These are phyloP conservation scores for Cytospora paraplurivora DNA, from an alignment of 2,329 filamentous ascomycete species.

Conservation along the genomic window DNA sequence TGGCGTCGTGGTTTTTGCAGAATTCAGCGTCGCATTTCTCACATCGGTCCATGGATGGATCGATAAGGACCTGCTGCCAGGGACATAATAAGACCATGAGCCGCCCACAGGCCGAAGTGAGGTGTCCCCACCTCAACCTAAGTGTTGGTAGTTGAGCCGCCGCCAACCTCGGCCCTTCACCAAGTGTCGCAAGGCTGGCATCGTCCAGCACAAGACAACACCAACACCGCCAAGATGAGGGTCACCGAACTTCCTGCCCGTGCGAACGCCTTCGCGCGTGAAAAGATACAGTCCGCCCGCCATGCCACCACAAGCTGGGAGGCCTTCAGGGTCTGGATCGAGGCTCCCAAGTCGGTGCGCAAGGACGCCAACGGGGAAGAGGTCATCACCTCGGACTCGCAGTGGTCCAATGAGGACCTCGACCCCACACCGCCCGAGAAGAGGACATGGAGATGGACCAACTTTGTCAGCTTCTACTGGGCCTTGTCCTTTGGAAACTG, in stretches of 20 bases:
- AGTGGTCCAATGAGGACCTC: conserved; percentile 34
- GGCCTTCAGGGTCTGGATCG: conserved; percentile 22
- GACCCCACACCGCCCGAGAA: conserved; percentile 42
- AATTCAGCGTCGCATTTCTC: background rate
- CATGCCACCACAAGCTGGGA: conserved; percentile 19
- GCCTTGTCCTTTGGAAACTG: conserved; percentile 46
- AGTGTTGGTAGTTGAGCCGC: background rate
- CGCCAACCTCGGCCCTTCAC: background rate
- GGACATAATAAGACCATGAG: conserved; percentile 3
- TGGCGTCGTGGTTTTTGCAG: no score
- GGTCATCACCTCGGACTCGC: background rate
- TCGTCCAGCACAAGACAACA: background rate
- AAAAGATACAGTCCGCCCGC: conserved; percentile 12
- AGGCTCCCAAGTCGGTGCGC: conserved; percentile 11
- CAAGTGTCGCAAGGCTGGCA: background rate
- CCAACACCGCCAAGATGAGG: conserved; percentile 8
- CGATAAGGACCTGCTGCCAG: background rate
- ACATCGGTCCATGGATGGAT: background rate
- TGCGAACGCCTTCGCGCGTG: conserved; percentile 15
- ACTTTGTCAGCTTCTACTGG: conserved; percentile 44
- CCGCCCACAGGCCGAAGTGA: background rate
- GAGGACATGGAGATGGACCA: conserved; percentile 44
- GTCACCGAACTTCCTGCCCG: conserved; percentile 17
- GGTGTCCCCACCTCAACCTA: background rate
- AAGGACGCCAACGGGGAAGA: conserved; percentile 14